Conservation (phyloP, 2,329 filamentous ascomycete species). For the Tothia fuscella region DNA sequence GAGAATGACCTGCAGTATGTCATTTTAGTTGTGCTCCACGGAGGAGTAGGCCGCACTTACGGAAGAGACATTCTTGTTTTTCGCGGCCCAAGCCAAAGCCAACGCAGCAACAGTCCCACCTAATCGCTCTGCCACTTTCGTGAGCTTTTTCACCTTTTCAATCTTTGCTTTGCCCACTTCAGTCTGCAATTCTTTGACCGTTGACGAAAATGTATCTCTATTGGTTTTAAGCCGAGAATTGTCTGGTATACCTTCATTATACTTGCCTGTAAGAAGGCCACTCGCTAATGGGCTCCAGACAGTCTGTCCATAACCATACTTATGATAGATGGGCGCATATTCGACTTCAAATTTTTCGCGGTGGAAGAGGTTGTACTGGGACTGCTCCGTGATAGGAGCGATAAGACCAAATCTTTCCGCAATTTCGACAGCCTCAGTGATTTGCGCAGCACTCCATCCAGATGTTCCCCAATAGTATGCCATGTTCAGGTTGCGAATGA, state of each 20-base stretch:
- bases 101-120: slow-evolving; percentile 39
- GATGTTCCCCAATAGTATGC: slow-evolving; percentile 54
- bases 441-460: slow-evolving; percentile 48
- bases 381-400: slow-evolving; percentile 41
- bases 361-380: slow-evolving; percentile 51
- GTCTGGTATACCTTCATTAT: slow-evolving; percentile 50
- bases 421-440: slow-evolving; percentile 44
- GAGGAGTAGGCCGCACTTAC: no score
- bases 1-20: no score
- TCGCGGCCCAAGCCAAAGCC: slow-evolving; percentile 47
- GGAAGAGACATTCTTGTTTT: slow-evolving; percentile 45
- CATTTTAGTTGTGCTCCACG: no score
- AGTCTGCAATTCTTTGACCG: slow-evolving; percentile 38
- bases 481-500: slow-evolving; percentile 43
- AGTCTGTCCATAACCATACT: slow-evolving; percentile 46
- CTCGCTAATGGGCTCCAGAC: slow-evolving; percentile 45
- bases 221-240: slow-evolving; percentile 49
- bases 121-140: slow-evolving; percentile 37
- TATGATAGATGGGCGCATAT: slow-evolving; percentile 44
- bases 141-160: slow-evolving; percentile 45
- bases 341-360: slow-evolving; percentile 50
- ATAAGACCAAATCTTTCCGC: slow-evolving; percentile 48
- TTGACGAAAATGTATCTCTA: slow-evolving; percentile 45
- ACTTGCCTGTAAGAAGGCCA: slow-evolving; percentile 50
- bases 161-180: slow-evolving; percentile 41